Conservation (phyloP, 2,329 filamentous ascomycete species). For the Hymenoscyphus fraxineus region DNA sequence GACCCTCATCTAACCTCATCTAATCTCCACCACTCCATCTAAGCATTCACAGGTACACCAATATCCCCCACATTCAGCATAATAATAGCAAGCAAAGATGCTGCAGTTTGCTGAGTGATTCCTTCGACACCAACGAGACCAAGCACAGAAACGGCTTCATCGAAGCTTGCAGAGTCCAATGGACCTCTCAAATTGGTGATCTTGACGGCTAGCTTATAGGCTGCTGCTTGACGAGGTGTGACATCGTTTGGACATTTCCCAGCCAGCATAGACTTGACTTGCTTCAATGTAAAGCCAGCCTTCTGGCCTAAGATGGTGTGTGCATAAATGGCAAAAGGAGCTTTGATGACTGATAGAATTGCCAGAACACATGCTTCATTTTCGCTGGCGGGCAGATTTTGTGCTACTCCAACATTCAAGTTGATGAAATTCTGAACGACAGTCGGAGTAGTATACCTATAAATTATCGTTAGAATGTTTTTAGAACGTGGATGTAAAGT, state of each 20-base stretch:
- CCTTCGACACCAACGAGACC: background rate
- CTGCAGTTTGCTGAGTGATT: constrained; percentile 5
- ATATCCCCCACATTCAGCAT: constrained; percentile 10
- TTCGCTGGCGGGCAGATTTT: background rate
- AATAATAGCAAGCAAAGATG: constrained; percentile 6
- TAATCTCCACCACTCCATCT: background rate
- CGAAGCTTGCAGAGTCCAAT: constrained; percentile 2
- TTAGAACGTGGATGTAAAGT: too few species aligned
- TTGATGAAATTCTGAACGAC: constrained; percentile 2
- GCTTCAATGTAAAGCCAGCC: constrained; percentile 3
- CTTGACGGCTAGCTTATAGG: constrained; percentile 5
- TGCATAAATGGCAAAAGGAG: constrained; percentile 5
- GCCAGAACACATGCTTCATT: constrained; percentile 7
- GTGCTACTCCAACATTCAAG: constrained; percentile 1
- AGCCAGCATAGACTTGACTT: constrained; percentile 2
- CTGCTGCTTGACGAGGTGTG: constrained; percentile 4
- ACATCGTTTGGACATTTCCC: background rate
- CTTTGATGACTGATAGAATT: constrained; percentile 5
- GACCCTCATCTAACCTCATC: background rate
- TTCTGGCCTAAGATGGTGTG: constrained; percentile 7
- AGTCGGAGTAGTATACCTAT: background rate
- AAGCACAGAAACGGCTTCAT: constrained; percentile 2
- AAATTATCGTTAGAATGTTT: background rate
- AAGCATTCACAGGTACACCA: background rate
- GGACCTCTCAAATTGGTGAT: constrained; percentile 1